These are phyloP conservation scores for Mycena kentingensis DNA, from an alignment of 768 basidiomycete genomes.

Conservation along the genomic window DNA sequence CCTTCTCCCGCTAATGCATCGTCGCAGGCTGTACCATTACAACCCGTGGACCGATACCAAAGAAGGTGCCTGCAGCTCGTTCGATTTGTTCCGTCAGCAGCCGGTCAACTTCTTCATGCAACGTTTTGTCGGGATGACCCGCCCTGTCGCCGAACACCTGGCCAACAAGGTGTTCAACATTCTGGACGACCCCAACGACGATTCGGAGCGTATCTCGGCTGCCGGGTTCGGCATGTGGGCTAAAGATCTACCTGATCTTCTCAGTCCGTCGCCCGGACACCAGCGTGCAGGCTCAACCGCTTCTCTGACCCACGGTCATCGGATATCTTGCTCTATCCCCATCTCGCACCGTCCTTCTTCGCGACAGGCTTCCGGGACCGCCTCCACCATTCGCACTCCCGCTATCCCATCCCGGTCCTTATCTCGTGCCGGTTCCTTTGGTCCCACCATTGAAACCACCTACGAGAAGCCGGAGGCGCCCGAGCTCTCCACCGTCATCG, in stretches of 20 bases:
- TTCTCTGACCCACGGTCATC: conserved; percentile 61
- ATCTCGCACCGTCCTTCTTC: conserved; percentile 73
- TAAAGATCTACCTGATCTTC: conserved; percentile 73
- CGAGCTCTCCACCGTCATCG: conserved; percentile 56
- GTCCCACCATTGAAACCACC: conserved; percentile 42
- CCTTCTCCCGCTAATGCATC: conserved; percentile 12
- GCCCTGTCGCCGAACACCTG: conserved; percentile 83
- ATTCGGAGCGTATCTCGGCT: conserved; percentile 71
- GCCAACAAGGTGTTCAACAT: conserved; percentile 83
- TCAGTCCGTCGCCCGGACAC: conserved; percentile 55
- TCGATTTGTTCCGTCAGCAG: conserved; percentile 74
- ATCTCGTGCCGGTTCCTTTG: conserved; percentile 66
- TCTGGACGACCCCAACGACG: conserved; percentile 64
- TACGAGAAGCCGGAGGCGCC: conserved; percentile 45
- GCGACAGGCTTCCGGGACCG: conserved; percentile 55
- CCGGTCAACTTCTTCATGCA: conserved; percentile 86
- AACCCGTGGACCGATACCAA: conserved; percentile 98
- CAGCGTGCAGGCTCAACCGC: conserved; percentile 59
- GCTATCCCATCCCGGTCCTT: conserved; percentile 55
- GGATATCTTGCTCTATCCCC: conserved; percentile 61
- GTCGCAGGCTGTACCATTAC: conserved; percentile 86
- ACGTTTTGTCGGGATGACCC: conserved; percentile 89
- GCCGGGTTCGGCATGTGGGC: conserved; percentile 86
- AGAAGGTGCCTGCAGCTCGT: conserved; percentile 77
- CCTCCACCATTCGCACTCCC: conserved; percentile 51